A percentile compares a stretch with the other conserved stretches of the same genome.
These are phyloP conservation scores for Irpex sp. DNA, from an alignment of 1,284 basidiomycete species.

Conservation along the genomic window DNA sequence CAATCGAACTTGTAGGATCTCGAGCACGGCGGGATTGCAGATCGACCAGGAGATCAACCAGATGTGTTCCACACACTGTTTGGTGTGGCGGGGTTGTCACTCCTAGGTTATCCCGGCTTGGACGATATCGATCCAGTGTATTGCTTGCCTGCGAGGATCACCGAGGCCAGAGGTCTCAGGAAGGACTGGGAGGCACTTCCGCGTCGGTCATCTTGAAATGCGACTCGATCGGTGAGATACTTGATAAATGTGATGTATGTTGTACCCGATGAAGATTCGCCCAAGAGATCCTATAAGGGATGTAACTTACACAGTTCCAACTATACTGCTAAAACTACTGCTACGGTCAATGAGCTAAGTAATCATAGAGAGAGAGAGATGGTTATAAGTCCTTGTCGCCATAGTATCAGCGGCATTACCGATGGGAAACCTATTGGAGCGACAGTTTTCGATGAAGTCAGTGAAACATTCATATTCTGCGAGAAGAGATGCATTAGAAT, in stretches of 20 bases:
- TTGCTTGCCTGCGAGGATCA: conserved; percentile 87
- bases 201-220: conserved; percentile 15
- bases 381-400: too few species aligned
- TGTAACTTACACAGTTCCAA: too few species aligned
- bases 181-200: conserved; percentile 69
- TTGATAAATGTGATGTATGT: background rate
- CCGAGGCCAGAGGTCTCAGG: conserved; percentile 62
- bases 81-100: conserved; percentile 87
- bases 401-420: too few species aligned
- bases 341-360: too few species aligned
- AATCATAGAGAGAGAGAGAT: too few species aligned
- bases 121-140: conserved; percentile 90
- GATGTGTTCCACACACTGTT: conserved; percentile 98
- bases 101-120: conserved; percentile 86
- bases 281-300: too few species aligned
- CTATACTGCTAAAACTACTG: too few species aligned
- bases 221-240: background rate
- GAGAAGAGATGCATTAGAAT: too few species aligned
- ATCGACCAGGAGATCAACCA: conserved; percentile 89
- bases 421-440: too few species aligned
- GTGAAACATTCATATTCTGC: too few species aligned
- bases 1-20: conserved; percentile 55
- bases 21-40: conserved; percentile 91
- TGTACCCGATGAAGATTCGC: too few species aligned
- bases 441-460: too few species aligned